phyloP scores from a whole-genome alignment of 2,329 filamentous ascomycete species.

The Neofusicoccum kwambonambiense region DNA sequence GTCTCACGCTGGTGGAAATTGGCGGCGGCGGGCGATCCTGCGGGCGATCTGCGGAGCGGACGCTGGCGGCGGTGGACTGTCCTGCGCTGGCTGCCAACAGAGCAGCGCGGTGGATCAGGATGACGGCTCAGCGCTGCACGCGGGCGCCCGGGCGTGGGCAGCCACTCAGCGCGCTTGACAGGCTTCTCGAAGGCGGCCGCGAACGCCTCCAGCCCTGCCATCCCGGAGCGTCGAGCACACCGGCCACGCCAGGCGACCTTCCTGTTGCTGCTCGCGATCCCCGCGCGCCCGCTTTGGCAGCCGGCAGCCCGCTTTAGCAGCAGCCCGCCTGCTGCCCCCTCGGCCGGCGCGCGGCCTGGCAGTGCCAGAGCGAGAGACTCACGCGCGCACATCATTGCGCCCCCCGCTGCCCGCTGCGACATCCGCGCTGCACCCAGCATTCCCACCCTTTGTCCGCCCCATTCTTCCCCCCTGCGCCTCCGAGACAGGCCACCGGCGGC shows the following conservation, averaged over 20 bases:
- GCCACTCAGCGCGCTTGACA: background rate
- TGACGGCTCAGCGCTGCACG: background rate
- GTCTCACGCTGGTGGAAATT: conserved; percentile 1
- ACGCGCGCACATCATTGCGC: background rate
- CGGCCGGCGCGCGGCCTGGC: background rate
- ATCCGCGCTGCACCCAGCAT: conserved; percentile 9
- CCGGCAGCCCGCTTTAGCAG: background rate
- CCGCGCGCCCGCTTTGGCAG: background rate
- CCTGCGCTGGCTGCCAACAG: background rate
- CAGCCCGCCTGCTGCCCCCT: background rate
- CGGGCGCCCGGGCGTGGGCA: background rate
- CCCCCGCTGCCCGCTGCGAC: background rate
- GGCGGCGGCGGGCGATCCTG: background rate
- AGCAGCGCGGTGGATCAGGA: background rate
- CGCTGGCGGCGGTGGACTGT: background rate
- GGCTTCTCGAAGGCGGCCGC: background rate
- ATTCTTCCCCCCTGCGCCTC: conserved; percentile 15
- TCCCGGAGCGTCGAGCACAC: background rate
- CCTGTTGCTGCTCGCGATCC: background rate
- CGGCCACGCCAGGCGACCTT: background rate
- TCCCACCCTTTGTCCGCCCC: conserved; percentile 16
- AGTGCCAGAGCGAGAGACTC: background rate
- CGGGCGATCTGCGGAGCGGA: background rate
- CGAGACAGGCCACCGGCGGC: background rate
- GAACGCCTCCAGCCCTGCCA: background rate